Conservation (phyloP, 2,329 filamentous ascomycete species). For the Hirsutella rhossiliensis region DNA sequence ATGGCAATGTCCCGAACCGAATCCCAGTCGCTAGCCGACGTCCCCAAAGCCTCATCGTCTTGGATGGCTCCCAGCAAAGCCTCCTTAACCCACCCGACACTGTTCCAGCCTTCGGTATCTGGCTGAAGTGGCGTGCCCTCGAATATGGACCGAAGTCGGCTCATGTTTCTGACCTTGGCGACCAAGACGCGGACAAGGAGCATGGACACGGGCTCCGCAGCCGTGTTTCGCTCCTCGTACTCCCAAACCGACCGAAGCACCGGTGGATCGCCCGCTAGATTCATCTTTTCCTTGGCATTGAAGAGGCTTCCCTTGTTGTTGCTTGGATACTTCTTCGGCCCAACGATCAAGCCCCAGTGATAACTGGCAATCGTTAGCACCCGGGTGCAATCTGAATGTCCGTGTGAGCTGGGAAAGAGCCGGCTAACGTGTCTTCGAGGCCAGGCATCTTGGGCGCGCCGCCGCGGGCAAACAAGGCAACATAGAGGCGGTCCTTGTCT, state of each 20-base stretch:
- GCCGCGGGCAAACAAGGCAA: not conserved
- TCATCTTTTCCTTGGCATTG: not conserved
- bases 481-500: slow-evolving; percentile 2
- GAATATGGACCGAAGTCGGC: not conserved
- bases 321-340: not conserved
- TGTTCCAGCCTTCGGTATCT: not conserved
- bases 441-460: not conserved
- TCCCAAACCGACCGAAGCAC: not conserved
- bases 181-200: not conserved
- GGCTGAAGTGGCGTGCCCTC: not conserved
- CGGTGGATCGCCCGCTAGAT: not conserved
- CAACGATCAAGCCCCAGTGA: not conserved
- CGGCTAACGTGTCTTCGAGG: not conserved
- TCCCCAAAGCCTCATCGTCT: not conserved
- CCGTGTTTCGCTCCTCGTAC: not conserved
- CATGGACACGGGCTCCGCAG: not conserved
- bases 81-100: not conserved
- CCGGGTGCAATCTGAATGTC: too few relatives aligned
- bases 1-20: not conserved
- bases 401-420: not conserved
- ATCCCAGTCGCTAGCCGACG: not conserved
- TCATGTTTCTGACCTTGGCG: not conserved
- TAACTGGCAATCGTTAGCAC: not conserved
- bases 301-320: not conserved
- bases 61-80: not conserved